These are phyloP conservation scores for Vicia sativa DNA, from an alignment of 306 rosid species.

Conservation along the genomic window DNA sequence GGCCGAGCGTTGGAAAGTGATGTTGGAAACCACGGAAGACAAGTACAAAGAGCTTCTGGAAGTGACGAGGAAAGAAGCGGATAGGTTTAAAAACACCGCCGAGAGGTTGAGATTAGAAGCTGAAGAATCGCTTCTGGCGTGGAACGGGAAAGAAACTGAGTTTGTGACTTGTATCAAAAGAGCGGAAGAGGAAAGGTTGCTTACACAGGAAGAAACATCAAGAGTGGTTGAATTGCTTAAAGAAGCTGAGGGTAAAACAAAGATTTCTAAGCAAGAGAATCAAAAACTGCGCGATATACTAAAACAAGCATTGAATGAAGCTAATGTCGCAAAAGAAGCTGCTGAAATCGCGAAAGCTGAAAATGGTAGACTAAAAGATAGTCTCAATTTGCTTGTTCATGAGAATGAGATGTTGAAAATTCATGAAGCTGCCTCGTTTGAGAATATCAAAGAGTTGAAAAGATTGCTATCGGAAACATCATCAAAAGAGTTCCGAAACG, in stretches of 20 bases:
- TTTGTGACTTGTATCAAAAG: conserved; percentile 73
- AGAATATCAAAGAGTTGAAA: conserved; percentile 68
- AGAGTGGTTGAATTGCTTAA: conserved; percentile 43
- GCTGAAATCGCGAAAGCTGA: conserved; percentile 72
- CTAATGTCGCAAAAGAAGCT: conserved; percentile 81
- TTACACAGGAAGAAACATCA: conserved; percentile 49
- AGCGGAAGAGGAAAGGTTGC: conserved; percentile 67
- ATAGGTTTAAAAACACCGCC: conserved; percentile 54
- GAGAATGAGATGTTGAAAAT: conserved; percentile 68
- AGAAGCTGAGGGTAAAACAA: conserved; percentile 45
- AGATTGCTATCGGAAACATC: conserved; percentile 58
- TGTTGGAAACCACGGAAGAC: conserved; percentile 50
- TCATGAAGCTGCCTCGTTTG: conserved; percentile 65
- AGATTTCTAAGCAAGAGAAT: conserved; percentile 69
- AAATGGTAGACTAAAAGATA: conserved; percentile 66
- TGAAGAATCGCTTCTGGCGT: conserved; percentile 72
- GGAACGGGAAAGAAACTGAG: conserved; percentile 73
- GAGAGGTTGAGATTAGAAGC: conserved; percentile 83
- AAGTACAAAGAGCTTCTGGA: conserved; percentile 51
- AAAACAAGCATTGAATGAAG: conserved; percentile 84
- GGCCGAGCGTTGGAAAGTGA: conserved; percentile 51
- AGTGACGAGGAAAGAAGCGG: conserved; percentile 63
- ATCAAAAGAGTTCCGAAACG: conserved; percentile 40
- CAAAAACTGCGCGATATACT: conserved; percentile 79
- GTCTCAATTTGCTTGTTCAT: conserved; percentile 44